phyloP scores from a whole-genome alignment of 805 yeast species.

The Zygosaccharomyces pseudorouxii region DNA sequence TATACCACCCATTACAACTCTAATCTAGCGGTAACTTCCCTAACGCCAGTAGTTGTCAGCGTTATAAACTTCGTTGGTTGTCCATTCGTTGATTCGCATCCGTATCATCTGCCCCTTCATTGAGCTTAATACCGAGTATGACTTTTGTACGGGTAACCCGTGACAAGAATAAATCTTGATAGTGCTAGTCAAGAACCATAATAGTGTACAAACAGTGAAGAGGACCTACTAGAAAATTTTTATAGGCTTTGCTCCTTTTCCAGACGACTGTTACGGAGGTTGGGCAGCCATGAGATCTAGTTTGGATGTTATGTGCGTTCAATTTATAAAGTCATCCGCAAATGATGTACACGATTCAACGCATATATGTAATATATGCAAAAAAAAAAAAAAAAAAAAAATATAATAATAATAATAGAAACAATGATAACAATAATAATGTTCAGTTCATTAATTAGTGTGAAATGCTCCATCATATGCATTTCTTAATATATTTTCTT shows the following conservation, averaged over 20 bases:
- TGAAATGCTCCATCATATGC: neutral
- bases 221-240: too few species aligned
- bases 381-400: neutral
- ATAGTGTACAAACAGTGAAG: too few species aligned
- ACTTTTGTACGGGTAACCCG: too few species aligned
- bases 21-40: neutral
- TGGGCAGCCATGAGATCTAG: too few species aligned
- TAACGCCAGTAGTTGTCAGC: too few species aligned
- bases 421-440: too few species aligned
- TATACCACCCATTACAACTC: conserved; percentile 42
- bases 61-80: neutral
- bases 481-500: conserved; percentile 69
- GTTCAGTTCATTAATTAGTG: neutral
- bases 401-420: neutral
- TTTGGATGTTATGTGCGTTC: too few species aligned
- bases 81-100: neutral
- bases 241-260: too few species aligned
- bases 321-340: neutral
- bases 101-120: neutral
- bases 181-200: too few species aligned
- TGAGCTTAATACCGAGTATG: too few species aligned
- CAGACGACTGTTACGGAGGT: too few species aligned
- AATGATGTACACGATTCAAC: neutral
- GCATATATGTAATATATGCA: neutral
- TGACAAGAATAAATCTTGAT: too few species aligned